Base-by-base conservation (phyloP, 2,329 filamentous ascomycete genomes). In the Zymoseptoria brevis region DNA sequence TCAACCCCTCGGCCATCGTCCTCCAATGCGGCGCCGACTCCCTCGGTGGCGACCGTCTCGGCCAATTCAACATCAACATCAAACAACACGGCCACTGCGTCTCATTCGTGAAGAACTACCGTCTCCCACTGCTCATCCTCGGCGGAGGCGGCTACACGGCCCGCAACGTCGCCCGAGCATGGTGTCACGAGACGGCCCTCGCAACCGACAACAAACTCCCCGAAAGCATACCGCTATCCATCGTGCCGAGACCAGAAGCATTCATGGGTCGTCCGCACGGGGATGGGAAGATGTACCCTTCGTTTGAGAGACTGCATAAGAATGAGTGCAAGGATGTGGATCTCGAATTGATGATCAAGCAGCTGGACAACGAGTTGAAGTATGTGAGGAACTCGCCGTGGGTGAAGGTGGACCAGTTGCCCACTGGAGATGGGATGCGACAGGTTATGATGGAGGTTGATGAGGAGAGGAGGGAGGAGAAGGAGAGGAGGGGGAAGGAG, bases 101-200 rank as follows among this genome's bases (percentile, higher is more conserved):
- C 60, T 85, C 87, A 54, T 96, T 88, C 69, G 90, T 92, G 74
- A 97, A 97, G 75, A 83, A 80, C 53, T 84, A 91, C 63, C 81
- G 83, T 6, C 79, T 96, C 1, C 94, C 94, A 2, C 81, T 97
- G 62, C 85, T 99, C 54, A 84, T 99, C 57, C 89, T 97, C 60
- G 94, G 94, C 51, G 94, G 94, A 48, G 94, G 94, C 58, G 94
- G 94, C 26, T 99, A 99, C 75, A 99, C 94, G 13, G 92, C 94
- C 4, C 85, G 93, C 64, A 99, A 99, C 70, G 94, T 99, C 6
- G 94, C 94, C 50, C 88, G 94, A 57, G 91, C 93, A 29, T 99
- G 94, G 94, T 90, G 92, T 22, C 93, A 96, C 75, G 94, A 99
- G 77, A 99, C 94, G 11, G 88, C 89, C 61, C 90, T 97, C 66